These are phyloP conservation scores for Phytopythium chamaehyphon DNA, from an alignment of 352 stramenopile genomes.

Conservation along the genomic window DNA sequence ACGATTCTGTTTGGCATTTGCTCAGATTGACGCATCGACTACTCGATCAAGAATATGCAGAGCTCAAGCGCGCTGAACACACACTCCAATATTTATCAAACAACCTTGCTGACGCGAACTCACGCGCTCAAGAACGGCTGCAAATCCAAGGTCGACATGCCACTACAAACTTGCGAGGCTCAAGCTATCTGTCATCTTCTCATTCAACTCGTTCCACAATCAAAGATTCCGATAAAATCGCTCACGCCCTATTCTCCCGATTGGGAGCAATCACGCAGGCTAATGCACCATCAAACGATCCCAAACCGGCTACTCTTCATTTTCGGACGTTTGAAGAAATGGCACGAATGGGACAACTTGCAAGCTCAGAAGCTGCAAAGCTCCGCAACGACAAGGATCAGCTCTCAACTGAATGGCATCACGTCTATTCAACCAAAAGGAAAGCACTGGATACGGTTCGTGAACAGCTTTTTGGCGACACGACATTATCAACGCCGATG, in stretches of 20 bases:
- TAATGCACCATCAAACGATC: background rate
- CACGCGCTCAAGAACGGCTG: slow-evolving; percentile 9
- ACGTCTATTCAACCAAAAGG: slow-evolving; percentile 15
- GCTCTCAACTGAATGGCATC: slow-evolving; percentile 13
- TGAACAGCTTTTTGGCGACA: slow-evolving; percentile 19
- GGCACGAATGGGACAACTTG: slow-evolving; percentile 12
- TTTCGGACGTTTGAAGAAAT: slow-evolving; percentile 26
- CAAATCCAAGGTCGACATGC: slow-evolving; percentile 4
- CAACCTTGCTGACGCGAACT: slow-evolving; percentile 7
- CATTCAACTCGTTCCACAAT: background rate
- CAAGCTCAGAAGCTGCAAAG: slow-evolving; percentile 10
- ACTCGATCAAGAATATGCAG: slow-evolving; percentile 24
- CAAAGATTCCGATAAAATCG: slow-evolving; percentile 4
- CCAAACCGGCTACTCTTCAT: background rate
- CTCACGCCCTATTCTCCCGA: background rate
- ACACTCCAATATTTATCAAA: slow-evolving; percentile 12
- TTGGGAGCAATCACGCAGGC: slow-evolving; percentile 6
- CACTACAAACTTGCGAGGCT: background rate
- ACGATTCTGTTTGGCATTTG: background rate
- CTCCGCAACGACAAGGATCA: slow-evolving; percentile 3
- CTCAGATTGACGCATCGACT: slow-evolving; percentile 26
- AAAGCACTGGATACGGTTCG: slow-evolving; percentile 13
- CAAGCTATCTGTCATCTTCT: background rate
- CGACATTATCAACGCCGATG: slow-evolving; percentile 15
- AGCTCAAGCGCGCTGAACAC: slow-evolving; percentile 14